A percentile compares a stretch with the other conserved stretches of the same genome.
These are phyloP conservation scores for Persicaria tinctoria DNA, from an alignment of 148 eudicot species.

Conservation along the genomic window DNA sequence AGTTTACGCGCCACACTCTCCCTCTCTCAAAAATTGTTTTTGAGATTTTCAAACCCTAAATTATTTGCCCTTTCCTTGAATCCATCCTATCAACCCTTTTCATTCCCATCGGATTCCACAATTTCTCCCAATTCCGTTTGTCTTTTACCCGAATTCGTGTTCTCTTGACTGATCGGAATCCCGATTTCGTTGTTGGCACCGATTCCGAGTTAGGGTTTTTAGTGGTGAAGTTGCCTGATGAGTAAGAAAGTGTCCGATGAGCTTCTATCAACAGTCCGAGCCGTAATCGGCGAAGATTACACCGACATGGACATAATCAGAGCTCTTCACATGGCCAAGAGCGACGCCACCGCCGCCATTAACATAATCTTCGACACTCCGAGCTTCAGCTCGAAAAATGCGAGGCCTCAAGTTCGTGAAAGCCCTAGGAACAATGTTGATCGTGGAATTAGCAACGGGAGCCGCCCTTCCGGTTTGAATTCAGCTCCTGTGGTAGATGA, in stretches of 20 bases:
- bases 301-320: conserved; percentile 87
- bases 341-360: conserved; percentile 81
- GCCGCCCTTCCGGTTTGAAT: conserved; percentile 17
- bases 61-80: not conserved
- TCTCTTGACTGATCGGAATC: not conserved
- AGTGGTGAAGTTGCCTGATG: conserved; percentile 25
- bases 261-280: conserved; percentile 48
- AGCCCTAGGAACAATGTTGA: conserved; percentile 22
- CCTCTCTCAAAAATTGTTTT: not conserved
- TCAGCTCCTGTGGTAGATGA: conserved; percentile 15
- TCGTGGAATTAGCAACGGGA: conserved; percentile 15
- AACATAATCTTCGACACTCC: conserved; percentile 89
- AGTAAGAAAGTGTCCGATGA: conserved; percentile 56
- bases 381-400: conserved; percentile 24
- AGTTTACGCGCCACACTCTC: conserved; percentile 9
- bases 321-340: conserved; percentile 91
- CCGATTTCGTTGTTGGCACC: not conserved
- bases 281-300: conserved; percentile 68
- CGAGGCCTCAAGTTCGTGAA: conserved; percentile 30
- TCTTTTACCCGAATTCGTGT: not conserved
- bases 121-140: not conserved
- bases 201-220: conserved; percentile 24
- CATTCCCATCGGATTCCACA: not conserved
- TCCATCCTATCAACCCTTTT: not conserved
- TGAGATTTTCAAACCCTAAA: conserved; percentile 9